Base-by-base conservation (phyloP, 1,284 basidiomycete species). In the Fistulinella cinereoalba region DNA sequence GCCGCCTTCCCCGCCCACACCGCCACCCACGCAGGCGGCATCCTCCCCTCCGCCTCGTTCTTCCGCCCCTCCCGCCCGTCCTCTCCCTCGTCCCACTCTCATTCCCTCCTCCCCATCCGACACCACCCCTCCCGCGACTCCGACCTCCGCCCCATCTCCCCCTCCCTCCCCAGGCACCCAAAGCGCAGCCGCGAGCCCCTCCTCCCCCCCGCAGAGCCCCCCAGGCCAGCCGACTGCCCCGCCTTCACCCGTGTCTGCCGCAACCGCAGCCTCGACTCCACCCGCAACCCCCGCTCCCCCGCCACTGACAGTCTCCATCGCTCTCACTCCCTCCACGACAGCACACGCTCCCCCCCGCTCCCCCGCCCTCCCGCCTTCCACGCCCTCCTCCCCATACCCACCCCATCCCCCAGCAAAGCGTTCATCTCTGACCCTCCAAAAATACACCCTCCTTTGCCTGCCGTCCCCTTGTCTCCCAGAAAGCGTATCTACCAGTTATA, bases 1-100 rank as follows among this genome's bases (percentile, higher is more conserved):
- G 22, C 73, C 10, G 81, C 82, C 3, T 80, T 84, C 63, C 79
- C 81, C 36, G 75, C 79, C 19, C 60, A 56, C 33, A 49, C 60
- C 22, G 18, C 74, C 3, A 83, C 84, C 0, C 83, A 88, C 64
- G 80, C 82, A 15, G 79, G 81, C 36, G 87, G 85, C 23, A 83
- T 88, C 18, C 79, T 81, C 45, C 85, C 86, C 21, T 79, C 86
- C 16, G 77, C 83, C 10, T 81, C 82, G 6, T 88, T 89, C 68
- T 89, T 88, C 58, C 77, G 74, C 23, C 85, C 86, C 5, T 77
- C 79, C 10, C 66, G 63, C 25, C 66, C 68, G 16, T 64, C 71
- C 22, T 56, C 61, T 13, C 37, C 58, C 18, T 34, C 58, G 9
- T 49, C 51, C 6, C 49, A 52, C 16, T 46, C 57, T n/a, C 50